These are phyloP conservation scores for Talaromyces proteolyticus DNA, from an alignment of 495 filamentous ascomycete genomes.

Conservation along the genomic window DNA sequence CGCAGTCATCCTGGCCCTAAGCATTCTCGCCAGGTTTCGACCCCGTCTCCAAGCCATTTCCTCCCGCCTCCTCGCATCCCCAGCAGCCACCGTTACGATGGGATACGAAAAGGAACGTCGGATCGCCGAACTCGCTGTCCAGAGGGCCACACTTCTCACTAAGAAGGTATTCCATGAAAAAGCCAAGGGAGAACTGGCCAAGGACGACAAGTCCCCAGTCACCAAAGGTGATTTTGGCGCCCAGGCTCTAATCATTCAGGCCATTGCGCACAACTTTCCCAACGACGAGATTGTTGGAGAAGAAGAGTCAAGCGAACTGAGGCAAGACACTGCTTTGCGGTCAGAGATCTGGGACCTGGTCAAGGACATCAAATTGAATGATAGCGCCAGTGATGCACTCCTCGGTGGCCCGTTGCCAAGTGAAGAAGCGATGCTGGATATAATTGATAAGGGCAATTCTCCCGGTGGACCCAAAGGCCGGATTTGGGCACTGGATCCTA, in stretches of 20 bases:
- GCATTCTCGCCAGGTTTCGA: constrained; percentile 37
- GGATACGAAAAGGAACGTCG: constrained; percentile 75
- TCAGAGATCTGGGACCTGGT: constrained; percentile 81
- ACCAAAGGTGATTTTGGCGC: constrained; percentile 98
- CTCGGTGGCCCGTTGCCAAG: constrained; percentile 68
- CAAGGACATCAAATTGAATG: constrained; percentile 61
- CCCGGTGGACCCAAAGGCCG: constrained; percentile 72
- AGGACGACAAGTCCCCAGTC: constrained; percentile 92
- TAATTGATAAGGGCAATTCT: constrained; percentile 80
- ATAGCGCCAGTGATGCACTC: constrained; percentile 54
- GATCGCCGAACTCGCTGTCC: constrained; percentile 86
- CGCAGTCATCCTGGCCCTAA: constrained; percentile 41
- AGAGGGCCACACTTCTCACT: constrained; percentile 81
- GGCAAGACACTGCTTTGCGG: constrained; percentile 57
- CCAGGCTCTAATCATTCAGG: constrained; percentile 90
- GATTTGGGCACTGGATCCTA: constrained; percentile 96
- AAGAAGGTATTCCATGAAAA: constrained; percentile 89
- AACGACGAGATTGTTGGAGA: constrained; percentile 88
- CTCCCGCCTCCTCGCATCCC: constrained; percentile 20
- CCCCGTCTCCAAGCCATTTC: constrained; percentile 35
- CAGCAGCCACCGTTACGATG: constrained; percentile 28
- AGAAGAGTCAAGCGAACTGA: constrained; percentile 79
- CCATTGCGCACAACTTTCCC: constrained; percentile 84
- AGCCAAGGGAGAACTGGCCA: constrained; percentile 88
- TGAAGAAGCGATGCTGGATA: constrained; percentile 71